A percentile compares a stretch with the other conserved stretches of the same genome.
Conservation (phyloP, 495 filamentous ascomycete species). For the Aspergillus biplanus region DNA sequence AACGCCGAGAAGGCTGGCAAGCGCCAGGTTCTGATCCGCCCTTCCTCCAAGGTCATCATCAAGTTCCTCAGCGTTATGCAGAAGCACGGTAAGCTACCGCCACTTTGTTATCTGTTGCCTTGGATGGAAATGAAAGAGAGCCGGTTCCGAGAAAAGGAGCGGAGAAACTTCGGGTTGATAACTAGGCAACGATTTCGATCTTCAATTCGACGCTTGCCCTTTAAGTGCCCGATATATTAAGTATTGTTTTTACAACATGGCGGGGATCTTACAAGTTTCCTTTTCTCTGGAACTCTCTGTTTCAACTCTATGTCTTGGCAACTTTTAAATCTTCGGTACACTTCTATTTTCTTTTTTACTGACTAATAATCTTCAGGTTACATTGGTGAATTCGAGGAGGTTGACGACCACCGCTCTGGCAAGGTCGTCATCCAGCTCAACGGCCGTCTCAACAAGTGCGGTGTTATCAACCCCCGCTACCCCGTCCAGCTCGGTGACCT, state of each 20-base stretch:
- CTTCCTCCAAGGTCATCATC: conserved; percentile 97
- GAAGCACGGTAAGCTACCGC: conserved; percentile 80
- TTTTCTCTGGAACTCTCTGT: conserved; percentile 35
- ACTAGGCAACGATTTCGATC: conserved; percentile 92
- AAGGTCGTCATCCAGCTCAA: conserved; percentile 98
- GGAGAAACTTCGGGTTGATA: conserved; percentile 86
- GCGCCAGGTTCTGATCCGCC: conserved; percentile 95
- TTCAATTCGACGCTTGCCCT: conserved; percentile 85
- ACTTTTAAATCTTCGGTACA: conserved; percentile 33
- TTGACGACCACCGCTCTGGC: conserved; percentile 98
- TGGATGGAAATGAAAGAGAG: background rate
- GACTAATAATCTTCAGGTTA: conserved; percentile 69
- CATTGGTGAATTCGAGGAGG: conserved; percentile 99
- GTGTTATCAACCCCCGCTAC: conserved; percentile 98
- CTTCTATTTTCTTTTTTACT: conserved; percentile 52
- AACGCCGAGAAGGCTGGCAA: conserved; percentile 99
- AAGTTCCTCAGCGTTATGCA: conserved; percentile 99
- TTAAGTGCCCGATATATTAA: conserved; percentile 98
- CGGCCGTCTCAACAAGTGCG: conserved; percentile 96
- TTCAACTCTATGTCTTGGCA: conserved; percentile 21
- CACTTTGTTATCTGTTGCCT: conserved; percentile 14
- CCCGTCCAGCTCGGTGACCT: conserved; percentile 96
- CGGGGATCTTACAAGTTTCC: conserved; percentile 93
- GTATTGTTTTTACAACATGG: conserved; percentile 46
- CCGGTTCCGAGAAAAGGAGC: conserved; percentile 5